Evolutionary conservation across 208 protist species (phyloP), one percentile per base, ranked within the genome.

Genomic region (Acanthamoeba healyi): DNA sequence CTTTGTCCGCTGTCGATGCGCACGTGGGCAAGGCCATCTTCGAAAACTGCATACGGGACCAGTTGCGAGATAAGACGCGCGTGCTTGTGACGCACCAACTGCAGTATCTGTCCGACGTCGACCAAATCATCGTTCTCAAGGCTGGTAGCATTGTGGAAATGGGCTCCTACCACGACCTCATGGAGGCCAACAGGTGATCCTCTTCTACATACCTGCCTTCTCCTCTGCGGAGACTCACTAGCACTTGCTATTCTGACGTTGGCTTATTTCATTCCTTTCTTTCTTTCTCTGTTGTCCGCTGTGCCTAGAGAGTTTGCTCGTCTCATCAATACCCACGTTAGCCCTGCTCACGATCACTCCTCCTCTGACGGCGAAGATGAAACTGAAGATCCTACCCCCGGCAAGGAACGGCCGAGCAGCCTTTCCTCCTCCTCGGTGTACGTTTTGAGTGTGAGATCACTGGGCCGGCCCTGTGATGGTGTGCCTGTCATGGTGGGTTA

Each of bases 71-170:
- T 34, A 98, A 98, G 91, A 99, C 98, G 14, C 96, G 98, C 14
- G 88, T 99, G 12, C 96, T 99, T 0, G 98, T 98, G 14, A 99
- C 98, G 15, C 98, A 99, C 96, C 97, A 98, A 77, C 63, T 99
- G n/a, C 98, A 99, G 91, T 97, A 98, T 22, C 61, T 99, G 22
- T 63, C 94, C 1, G 54, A 96, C 0, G 97, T 91, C 9, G 98
- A 99, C 87, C 94, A 97, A 40, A 96, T 99, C 70, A 94, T 99
- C 29, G 96, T 98, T 0, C 12, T 95, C 38, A 95, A 95, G 56
- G 67, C n/a, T n/a, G 94, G 94, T 24, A 77, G 12, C 17, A 94
- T 95, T 24, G 94, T 61, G 6, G 67, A 93, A 91, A 93, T 82
- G 44, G 88, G 91, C 24, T 40, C 65, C 22, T 94, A 94, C 40